phyloP scores from a whole-genome alignment of 192 early-diverging fungal genomes.

The Backusella morwellensis region DNA sequence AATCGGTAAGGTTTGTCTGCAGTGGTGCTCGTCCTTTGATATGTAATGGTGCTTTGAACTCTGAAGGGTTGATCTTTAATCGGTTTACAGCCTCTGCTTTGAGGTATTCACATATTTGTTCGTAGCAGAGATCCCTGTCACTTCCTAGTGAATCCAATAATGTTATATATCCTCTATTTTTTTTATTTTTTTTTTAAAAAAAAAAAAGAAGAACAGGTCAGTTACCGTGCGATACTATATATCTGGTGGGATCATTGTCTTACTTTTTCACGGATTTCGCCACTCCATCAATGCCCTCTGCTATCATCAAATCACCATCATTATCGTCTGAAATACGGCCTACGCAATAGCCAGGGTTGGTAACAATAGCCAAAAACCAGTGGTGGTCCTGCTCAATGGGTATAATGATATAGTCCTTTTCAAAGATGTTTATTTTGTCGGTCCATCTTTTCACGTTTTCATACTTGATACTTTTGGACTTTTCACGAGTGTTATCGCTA shows the following conservation, averaged over 20 bases:
- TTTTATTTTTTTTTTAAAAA: not conserved
- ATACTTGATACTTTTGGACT: not conserved
- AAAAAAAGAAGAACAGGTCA: not conserved
- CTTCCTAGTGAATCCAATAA: not conserved
- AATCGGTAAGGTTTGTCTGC: not conserved
- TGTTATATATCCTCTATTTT: not conserved
- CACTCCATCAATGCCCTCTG: not conserved
- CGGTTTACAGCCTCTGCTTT: not conserved
- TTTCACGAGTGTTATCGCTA: not conserved
- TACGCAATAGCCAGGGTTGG: not conserved
- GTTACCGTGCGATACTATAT: not conserved
- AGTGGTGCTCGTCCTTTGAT: not conserved
- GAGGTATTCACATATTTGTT: not conserved
- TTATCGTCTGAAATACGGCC: not conserved
- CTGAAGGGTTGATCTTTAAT: not conserved
- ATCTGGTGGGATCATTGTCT: not conserved
- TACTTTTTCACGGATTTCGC: not conserved
- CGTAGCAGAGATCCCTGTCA: not conserved
- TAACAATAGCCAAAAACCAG: not conserved
- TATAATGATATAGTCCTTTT: not conserved
- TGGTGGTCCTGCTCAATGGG: not conserved
- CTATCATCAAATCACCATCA: not conserved
- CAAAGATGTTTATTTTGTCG: not conserved
- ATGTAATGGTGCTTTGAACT: not conserved
- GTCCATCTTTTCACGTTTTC: not conserved